Evolutionary conservation across 192 early-diverging fungal species (phyloP).

Genomic region (Spinellus fusiger): DNA sequence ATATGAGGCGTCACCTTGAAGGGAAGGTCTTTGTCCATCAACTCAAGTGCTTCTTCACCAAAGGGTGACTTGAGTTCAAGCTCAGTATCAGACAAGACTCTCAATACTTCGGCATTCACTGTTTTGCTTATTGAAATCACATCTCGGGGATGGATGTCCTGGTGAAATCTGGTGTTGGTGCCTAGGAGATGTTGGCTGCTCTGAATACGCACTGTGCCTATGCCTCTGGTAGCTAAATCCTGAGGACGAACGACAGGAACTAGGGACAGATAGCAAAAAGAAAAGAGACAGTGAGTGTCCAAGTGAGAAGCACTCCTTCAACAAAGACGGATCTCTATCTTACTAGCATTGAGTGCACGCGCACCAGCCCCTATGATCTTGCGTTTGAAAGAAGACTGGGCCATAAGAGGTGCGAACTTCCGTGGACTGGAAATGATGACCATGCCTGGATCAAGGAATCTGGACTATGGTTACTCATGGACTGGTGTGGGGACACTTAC

Average conservation of each 20-base stretch:
- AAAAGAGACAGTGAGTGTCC: background rate
- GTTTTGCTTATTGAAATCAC: conserved; percentile 40
- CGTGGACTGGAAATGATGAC: conserved; percentile 73
- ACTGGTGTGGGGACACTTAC: conserved; percentile 27
- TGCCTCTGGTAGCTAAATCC: conserved; percentile 67
- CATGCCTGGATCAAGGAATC: conserved; percentile 84
- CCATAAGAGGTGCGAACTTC: conserved; percentile 65
- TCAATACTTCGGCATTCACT: conserved; percentile 49
- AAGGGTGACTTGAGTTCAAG: conserved; percentile 65
- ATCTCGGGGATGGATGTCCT: conserved; percentile 56
- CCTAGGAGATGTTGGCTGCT: conserved; percentile 40
- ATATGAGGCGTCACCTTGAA: conserved; percentile 74
- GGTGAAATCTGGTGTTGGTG: conserved; percentile 60
- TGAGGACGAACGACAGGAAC: conserved; percentile 91
- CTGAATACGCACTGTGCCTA: conserved; percentile 43
- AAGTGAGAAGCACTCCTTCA: background rate
- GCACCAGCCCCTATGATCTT: conserved; percentile 78
- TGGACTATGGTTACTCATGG: conserved; percentile 33
- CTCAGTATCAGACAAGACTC: conserved; percentile 77
- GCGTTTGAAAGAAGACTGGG: conserved; percentile 79
- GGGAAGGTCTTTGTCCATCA: conserved; percentile 46
- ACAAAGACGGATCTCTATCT: too few species aligned
- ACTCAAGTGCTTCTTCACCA: conserved; percentile 53
- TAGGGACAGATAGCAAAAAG: conserved; percentile 17
- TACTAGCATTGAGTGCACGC: conserved; percentile 68